Conservation (phyloP, 2,329 filamentous ascomycete species). For the Beauveria caledonica region DNA sequence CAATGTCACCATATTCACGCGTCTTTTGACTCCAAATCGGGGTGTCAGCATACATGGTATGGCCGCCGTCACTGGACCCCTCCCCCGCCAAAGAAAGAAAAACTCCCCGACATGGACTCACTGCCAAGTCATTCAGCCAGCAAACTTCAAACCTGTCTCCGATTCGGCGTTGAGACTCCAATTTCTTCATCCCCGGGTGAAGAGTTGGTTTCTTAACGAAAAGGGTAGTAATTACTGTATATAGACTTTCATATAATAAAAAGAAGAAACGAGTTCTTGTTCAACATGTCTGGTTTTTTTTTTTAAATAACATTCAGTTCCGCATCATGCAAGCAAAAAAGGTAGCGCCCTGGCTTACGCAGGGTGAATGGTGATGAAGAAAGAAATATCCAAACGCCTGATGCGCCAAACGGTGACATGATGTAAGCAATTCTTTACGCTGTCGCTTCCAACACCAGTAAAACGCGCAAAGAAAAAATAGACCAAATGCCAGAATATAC, state of each 20-base stretch:
- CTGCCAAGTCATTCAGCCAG: neutral
- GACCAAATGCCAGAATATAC: neutral
- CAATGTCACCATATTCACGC: too few species aligned
- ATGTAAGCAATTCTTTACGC: neutral
- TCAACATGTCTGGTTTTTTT: neutral
- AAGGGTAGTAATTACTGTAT: neutral
- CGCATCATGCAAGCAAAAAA: neutral
- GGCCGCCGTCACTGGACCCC: neutral
- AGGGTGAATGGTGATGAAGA: neutral
- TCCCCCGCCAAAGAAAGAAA: neutral
- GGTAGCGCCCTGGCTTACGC: neutral
- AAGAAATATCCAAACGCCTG: neutral
- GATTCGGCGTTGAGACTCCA: too few species aligned
- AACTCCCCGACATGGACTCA: neutral
- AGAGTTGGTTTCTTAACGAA: neutral
- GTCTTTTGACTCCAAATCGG: too few species aligned
- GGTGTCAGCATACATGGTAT: too few species aligned
- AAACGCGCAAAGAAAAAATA: neutral
- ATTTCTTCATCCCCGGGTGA: too few species aligned
- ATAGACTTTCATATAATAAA: too few species aligned
- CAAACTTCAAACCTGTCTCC: too few species aligned
- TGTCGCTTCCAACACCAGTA: neutral
- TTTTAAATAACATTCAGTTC: neutral
- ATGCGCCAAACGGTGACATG: neutral
- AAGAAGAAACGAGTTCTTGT: neutral